These are phyloP conservation scores for Aphanomyces astaci DNA, from an alignment of 352 stramenopile genomes.

Conservation along the genomic window DNA sequence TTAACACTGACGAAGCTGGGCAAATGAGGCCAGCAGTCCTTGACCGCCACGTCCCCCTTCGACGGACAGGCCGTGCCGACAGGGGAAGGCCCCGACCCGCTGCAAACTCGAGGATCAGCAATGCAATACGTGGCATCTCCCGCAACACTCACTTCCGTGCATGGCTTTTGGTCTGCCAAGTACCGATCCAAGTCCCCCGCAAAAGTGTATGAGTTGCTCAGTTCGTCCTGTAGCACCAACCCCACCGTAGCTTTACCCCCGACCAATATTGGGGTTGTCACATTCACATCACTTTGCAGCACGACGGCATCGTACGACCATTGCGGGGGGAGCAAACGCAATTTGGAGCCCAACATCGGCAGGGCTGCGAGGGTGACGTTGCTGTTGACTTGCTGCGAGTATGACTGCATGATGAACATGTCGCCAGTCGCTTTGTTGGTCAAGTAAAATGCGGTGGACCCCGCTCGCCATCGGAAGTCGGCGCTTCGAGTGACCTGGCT, in stretches of 20 bases:
- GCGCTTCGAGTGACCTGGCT: neutral
- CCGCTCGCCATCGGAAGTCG: neutral
- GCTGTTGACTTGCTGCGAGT: neutral
- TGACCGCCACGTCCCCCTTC: neutral
- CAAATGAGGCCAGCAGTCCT: neutral
- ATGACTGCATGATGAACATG: neutral
- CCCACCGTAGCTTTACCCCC: neutral
- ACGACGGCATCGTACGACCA: neutral
- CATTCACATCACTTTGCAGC: neutral
- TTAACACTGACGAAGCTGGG: neutral
- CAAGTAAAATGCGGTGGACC: neutral
- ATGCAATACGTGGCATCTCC: neutral
- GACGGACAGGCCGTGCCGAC: neutral
- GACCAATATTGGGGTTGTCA: neutral
- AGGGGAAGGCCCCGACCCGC: neutral
- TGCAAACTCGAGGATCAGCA: neutral
- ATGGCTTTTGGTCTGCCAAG: neutral
- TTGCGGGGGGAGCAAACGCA: neutral
- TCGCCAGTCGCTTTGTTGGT: conserved; percentile 5
- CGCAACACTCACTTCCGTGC: neutral
- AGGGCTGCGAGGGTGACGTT: neutral
- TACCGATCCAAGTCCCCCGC: neutral
- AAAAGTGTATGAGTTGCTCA: neutral
- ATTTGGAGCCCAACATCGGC: neutral
- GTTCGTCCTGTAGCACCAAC: conserved; percentile 1